Conservation (phyloP, 768 basidiomycete genomes). For the Asterophora lycoperdoides region DNA sequence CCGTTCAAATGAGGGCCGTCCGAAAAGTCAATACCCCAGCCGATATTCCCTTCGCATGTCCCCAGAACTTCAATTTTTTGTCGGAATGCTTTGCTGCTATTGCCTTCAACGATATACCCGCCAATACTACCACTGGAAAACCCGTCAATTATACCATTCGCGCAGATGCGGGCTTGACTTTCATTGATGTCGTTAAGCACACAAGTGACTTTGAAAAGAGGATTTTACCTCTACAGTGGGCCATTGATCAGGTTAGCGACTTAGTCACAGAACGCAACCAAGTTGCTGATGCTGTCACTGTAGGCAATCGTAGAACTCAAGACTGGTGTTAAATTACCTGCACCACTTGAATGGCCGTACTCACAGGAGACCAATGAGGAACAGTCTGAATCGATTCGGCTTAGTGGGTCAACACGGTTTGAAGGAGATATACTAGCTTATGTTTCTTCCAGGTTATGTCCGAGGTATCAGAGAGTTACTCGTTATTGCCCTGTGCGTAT, state of each 20-base stretch:
- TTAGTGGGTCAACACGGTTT: constrained; percentile 41
- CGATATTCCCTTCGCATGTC: constrained; percentile 56
- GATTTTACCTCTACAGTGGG: constrained; percentile 72
- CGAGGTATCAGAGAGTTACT: constrained; percentile 58
- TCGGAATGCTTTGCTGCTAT: constrained; percentile 71
- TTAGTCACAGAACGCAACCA: neutral
- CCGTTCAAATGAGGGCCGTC: constrained; percentile 44
- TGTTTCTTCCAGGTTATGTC: constrained; percentile 45
- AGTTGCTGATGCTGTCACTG: neutral
- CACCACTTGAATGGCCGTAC: constrained; percentile 72
- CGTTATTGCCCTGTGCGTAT: constrained; percentile 59
- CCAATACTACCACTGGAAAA: constrained; percentile 24
- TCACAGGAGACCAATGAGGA: constrained; percentile 63
- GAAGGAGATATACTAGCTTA: constrained; percentile 7
- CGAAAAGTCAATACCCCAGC: constrained; percentile 41
- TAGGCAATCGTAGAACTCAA: constrained; percentile 71
- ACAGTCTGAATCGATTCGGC: constrained; percentile 48
- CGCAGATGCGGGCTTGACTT: constrained; percentile 59
- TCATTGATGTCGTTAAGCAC: constrained; percentile 63
- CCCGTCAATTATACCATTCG: constrained; percentile 66
- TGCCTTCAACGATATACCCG: constrained; percentile 55
- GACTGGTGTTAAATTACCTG: constrained; percentile 50
- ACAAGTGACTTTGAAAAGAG: constrained; percentile 64
- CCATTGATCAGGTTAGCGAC: constrained; percentile 58
- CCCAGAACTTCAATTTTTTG: constrained; percentile 67